These are phyloP conservation scores for Xylariaceae sp. DNA, from an alignment of 2,329 filamentous ascomycete species.

Conservation along the genomic window DNA sequence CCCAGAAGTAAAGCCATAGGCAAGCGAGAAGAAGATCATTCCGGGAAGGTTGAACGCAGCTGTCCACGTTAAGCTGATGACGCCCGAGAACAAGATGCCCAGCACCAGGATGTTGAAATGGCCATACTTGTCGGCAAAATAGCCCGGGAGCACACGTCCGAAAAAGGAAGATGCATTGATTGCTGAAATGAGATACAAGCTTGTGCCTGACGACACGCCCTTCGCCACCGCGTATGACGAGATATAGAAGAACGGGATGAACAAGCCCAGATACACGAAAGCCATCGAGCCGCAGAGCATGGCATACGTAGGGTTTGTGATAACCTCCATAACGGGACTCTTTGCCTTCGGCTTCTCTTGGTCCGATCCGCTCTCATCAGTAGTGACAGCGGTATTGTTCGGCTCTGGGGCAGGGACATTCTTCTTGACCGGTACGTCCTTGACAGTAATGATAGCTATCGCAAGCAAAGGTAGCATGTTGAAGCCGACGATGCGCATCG, in stretches of 20 bases:
- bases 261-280: slow-evolving; percentile 36
- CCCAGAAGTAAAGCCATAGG: slow-evolving; percentile 46
- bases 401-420: no score
- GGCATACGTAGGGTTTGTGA: slow-evolving; percentile 21
- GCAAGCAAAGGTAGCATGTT: slow-evolving; percentile 36
- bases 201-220: slow-evolving; percentile 28
- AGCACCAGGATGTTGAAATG: slow-evolving; percentile 27
- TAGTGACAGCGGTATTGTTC: no score
- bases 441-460: slow-evolving; percentile 26
- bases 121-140: slow-evolving; percentile 30
- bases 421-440: slow-evolving; percentile 11
- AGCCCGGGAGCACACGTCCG: slow-evolving; percentile 34
- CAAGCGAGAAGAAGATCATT: slow-evolving; percentile 37
- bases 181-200: slow-evolving; percentile 36
- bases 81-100: slow-evolving; percentile 29
- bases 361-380: no score
- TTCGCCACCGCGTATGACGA: slow-evolving; percentile 22
- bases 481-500: slow-evolving; percentile 34
- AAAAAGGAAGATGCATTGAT: slow-evolving; percentile 37
- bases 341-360: slow-evolving; percentile 3
- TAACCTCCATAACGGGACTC: slow-evolving; percentile 10
- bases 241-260: slow-evolving; percentile 36
- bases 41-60: slow-evolving; percentile 39
- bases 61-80: slow-evolving; percentile 43
- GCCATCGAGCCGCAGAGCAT: slow-evolving; percentile 32